Evolutionary conservation across 495 filamentous ascomycete genomes (phyloP), one percentile per base, ranked within the genome.

Genomic region (Aspergillus cavernicola): DNA sequence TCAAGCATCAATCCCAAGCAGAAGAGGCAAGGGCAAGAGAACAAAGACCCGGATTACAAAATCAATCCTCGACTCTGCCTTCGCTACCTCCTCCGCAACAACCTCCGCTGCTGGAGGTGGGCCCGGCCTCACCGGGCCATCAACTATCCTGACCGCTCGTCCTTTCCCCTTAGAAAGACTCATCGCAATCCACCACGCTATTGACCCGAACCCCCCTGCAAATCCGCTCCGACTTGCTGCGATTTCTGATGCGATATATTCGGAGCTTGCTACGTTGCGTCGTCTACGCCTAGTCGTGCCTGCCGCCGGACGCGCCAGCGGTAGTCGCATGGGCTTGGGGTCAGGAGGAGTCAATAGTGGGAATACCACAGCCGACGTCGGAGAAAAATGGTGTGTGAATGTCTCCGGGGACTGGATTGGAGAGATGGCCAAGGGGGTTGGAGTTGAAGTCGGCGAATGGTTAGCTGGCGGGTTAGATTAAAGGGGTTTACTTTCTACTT

Each of bases 91-190:
- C 10, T 72, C 66, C 3, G 69, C 68, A 11, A 71, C 66, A 2
- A 75, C 70, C 0, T 73, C 71, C 31, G 70, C 71, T 10, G 57
- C 61, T 6, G 62, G 65, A 8, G 65, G 66, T 10, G 65, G 60
- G 3, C 58, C 60, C 7, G 69, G 66, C 20, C 69, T 77, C 73
- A 88, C 57, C 77, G 87, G 69, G 59, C 92, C 43, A 66, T 96
- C 33, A 71, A 88, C 52, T 73, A 81, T 96, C 5, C 83, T 87
- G 11, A 86, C 91, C 13, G 74, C 74, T 1, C 85, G 90, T 47
- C 81, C 90, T 3, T 98, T 97, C 62, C 81, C 88, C 15, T 71
- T 97, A 9, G 93, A 98, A 72, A 78, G 93, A 4, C 75, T 96
- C 69, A 72, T 95, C 18, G 90, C 92, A 0, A 95, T 98, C 22